A percentile compares a stretch with the other conserved stretches of the same genome.
Conservation (phyloP, 2,329 filamentous ascomycete species). For the Fusarium sambucinum region DNA sequence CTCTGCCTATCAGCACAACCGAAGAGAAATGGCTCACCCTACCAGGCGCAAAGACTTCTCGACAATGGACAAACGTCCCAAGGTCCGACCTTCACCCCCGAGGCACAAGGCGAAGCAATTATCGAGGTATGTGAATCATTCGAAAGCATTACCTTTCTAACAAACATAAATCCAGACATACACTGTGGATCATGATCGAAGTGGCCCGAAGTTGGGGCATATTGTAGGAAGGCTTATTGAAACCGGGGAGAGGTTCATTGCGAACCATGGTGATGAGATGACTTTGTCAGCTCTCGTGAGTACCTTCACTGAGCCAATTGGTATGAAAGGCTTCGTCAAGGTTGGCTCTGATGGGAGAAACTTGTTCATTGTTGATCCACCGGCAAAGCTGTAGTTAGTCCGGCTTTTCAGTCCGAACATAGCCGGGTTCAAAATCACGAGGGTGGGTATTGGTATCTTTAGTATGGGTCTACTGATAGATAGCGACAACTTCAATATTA, state of each 20-base stretch:
- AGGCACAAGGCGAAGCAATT: constrained; percentile 39
- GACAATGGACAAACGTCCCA: constrained; percentile 4
- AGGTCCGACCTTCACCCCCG: constrained; percentile 29
- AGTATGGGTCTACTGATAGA: background rate
- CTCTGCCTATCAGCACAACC: constrained; percentile 66
- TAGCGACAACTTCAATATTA: background rate
- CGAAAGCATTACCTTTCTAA: rapidly evolving
- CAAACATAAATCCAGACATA: constrained; percentile 42
- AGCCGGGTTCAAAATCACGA: rapidly evolving
- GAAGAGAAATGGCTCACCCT: constrained; percentile 15
- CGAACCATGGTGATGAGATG: constrained; percentile 44
- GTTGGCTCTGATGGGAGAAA: background rate
- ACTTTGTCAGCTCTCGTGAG: constrained; percentile 38
- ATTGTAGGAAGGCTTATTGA: constrained; percentile 40
- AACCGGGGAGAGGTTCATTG: constrained; percentile 45
- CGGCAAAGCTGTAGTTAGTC: constrained; percentile 11
- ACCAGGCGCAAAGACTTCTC: constrained; percentile 18
- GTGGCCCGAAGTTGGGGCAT: constrained; percentile 33
- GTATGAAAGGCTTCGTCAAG: constrained; percentile 7
- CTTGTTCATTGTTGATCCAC: background rate
- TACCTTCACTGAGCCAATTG: constrained; percentile 34
- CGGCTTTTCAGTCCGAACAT: background rate
- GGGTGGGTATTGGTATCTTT: no score
- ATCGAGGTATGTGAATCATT: constrained; percentile 41
- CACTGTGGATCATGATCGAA: constrained; percentile 49